Conservation (phyloP, 2,329 filamentous ascomycete species). For the Calonectria pauciramosa region DNA sequence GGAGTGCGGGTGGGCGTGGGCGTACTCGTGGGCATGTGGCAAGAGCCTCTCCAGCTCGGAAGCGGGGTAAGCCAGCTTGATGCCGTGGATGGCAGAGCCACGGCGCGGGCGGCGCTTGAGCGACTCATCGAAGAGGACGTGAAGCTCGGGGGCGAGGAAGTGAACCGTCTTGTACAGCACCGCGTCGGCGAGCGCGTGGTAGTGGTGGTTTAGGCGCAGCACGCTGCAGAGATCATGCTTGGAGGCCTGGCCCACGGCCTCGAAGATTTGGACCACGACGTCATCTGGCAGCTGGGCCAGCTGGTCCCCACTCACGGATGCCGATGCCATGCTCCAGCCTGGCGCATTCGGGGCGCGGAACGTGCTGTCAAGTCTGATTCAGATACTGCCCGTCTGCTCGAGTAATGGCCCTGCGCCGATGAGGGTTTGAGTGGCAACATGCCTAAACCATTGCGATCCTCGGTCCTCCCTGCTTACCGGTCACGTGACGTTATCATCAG, state of each 20-base stretch:
- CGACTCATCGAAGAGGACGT: conserved; percentile 63
- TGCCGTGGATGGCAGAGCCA: conserved; percentile 61
- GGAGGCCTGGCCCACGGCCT: conserved; percentile 51
- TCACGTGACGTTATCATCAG: neutral
- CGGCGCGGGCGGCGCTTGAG: conserved; percentile 60
- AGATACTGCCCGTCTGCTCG: neutral
- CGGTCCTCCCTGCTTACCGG: neutral
- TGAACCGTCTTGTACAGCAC: conserved; percentile 62
- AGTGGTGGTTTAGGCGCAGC: conserved; percentile 57
- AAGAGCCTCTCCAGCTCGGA: conserved; percentile 58
- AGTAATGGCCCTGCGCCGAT: neutral
- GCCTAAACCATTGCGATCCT: neutral
- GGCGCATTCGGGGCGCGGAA: neutral
- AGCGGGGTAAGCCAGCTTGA: conserved; percentile 60
- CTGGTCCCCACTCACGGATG: neutral
- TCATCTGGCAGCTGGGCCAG: conserved; percentile 9
- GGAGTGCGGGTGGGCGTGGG: conserved; percentile 46
- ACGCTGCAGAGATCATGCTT: conserved; percentile 59
- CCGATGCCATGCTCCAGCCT: neutral
- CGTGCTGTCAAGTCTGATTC: neutral
- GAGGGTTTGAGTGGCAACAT: neutral
- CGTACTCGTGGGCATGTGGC: conserved; percentile 52
- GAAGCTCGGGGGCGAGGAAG: conserved; percentile 62
- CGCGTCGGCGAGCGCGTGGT: conserved; percentile 61
- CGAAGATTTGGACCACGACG: conserved; percentile 12